A percentile compares a stretch with the other conserved stretches of the same genome.
phyloP scores from a whole-genome alignment of 805 yeast genomes.

The Pichia californica region DNA sequence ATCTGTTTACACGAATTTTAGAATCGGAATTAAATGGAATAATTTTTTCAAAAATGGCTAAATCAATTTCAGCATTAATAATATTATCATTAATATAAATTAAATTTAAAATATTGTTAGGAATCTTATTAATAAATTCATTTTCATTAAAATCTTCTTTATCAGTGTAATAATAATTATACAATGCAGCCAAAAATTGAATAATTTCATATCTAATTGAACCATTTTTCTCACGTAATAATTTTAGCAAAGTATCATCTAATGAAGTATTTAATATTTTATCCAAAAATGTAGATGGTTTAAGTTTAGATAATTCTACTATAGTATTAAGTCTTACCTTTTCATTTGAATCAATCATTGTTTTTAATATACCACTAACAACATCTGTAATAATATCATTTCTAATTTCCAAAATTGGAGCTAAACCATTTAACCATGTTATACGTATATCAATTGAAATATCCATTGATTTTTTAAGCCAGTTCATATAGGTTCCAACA shows the following conservation, averaged over 20 bases:
- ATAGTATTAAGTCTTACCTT: constrained; percentile 62
- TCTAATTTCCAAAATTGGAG: constrained; percentile 39
- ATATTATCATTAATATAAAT: constrained; percentile 67
- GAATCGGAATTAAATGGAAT: constrained; percentile 46
- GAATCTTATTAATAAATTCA: constrained; percentile 42
- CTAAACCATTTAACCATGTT: constrained; percentile 61
- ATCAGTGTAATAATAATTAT: constrained; percentile 35
- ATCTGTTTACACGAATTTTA: constrained; percentile 42
- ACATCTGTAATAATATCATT: constrained; percentile 45
- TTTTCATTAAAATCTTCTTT: constrained; percentile 23
- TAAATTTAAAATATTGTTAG: constrained; percentile 56
- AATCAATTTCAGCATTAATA: constrained; percentile 63
- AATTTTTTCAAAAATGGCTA: constrained; percentile 49
- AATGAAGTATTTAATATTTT: constrained; percentile 42
- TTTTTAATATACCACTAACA: constrained; percentile 53
- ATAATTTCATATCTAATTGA: constrained; percentile 60
- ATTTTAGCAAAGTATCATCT: constrained; percentile 48
- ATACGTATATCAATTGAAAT: constrained; percentile 55
- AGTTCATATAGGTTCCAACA: constrained; percentile 54
- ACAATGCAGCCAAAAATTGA: constrained; percentile 46
- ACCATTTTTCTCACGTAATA: constrained; percentile 64
- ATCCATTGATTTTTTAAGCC: constrained; percentile 75
- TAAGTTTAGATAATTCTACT: constrained; percentile 40
- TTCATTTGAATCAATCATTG: constrained; percentile 71
- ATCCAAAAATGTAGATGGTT: constrained; percentile 39